Evolutionary conservation across 1,284 basidiomycete species (phyloP).

Genomic region (Tilletiopsis washingtonensis): DNA sequence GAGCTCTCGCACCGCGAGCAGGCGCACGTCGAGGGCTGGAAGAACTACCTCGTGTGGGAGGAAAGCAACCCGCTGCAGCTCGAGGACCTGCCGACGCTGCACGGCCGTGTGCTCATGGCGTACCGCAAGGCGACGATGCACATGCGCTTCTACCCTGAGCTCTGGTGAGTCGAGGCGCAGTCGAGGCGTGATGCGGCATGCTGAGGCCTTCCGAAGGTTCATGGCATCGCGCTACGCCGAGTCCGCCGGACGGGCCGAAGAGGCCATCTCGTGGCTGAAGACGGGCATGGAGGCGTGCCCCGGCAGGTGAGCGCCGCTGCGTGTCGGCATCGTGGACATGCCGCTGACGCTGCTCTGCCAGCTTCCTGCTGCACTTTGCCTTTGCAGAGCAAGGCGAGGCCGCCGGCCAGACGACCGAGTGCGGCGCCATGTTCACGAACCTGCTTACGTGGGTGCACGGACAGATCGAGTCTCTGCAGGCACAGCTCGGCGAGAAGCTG

Average conservation of each 20-base stretch:
- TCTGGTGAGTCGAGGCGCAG: too few species aligned
- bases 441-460: slow-evolving; percentile 63
- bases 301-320: slow-evolving; percentile 54
- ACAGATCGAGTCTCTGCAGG: slow-evolving; percentile 66
- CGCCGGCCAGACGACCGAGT: slow-evolving; percentile 48
- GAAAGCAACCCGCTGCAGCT: slow-evolving; percentile 86
- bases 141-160: slow-evolving; percentile 90
- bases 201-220: slow-evolving; percentile 58
- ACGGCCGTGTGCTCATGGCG: slow-evolving; percentile 68
- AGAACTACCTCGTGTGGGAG: slow-evolving; percentile 88
- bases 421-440: slow-evolving; percentile 53
- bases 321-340: neutral
- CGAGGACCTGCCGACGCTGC: slow-evolving; percentile 62
- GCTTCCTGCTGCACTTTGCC: slow-evolving; percentile 80
- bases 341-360: slow-evolving; percentile 43
- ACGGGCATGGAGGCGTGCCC: slow-evolving; percentile 83
- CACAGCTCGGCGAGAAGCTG: slow-evolving; percentile 52
- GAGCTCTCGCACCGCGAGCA: slow-evolving; percentile 54
- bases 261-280: slow-evolving; percentile 71
- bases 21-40: slow-evolving; percentile 73
- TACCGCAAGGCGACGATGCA: slow-evolving; percentile 79
- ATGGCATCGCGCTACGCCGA: slow-evolving; percentile 77
- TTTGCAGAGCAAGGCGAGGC: slow-evolving; percentile 76
- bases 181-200: slow-evolving; percentile 9
- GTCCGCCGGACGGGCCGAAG: slow-evolving; percentile 67